Percentiles rank a stretch among this genome's conserved stretches.
These are phyloP conservation scores for Anisodus acutangulus DNA, from an alignment of 257 asterid species.

Conservation along the genomic window DNA sequence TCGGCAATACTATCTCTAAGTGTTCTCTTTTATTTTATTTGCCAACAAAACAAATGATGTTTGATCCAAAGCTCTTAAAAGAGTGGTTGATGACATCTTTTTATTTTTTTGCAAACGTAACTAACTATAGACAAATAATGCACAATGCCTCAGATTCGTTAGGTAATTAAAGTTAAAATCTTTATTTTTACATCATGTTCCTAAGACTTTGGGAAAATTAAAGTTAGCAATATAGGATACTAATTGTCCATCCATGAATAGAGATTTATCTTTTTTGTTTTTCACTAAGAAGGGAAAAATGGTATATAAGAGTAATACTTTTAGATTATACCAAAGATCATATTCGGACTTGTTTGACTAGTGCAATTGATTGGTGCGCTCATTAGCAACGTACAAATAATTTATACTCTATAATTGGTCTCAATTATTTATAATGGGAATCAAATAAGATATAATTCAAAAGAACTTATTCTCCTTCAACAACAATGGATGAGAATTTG, in stretches of 20 bases:
- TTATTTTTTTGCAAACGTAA: too few species aligned
- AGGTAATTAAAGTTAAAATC: background rate
- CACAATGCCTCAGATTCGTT: background rate
- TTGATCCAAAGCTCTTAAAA: background rate
- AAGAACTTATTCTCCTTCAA: slow-evolving; percentile 20
- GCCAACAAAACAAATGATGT: background rate
- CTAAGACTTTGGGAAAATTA: background rate
- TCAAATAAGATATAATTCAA: slow-evolving; percentile 24
- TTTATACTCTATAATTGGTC: slow-evolving; percentile 24
- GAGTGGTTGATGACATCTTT: too few species aligned
- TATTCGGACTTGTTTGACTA: slow-evolving; percentile 10
- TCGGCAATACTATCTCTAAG: background rate
- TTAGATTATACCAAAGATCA: slow-evolving; percentile 14
- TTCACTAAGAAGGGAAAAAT: background rate
- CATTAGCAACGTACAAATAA: slow-evolving; percentile 1
- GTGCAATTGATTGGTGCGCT: slow-evolving; percentile 18
- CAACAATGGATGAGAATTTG: slow-evolving; percentile 18
- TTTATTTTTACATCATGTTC: slow-evolving; percentile 11
- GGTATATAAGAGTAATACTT: background rate
- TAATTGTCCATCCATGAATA: slow-evolving; percentile 11
- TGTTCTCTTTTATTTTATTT: too few species aligned
- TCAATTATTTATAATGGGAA: slow-evolving; percentile 29
- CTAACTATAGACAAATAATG: background rate
- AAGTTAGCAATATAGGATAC: background rate
- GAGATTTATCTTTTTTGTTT: background rate